A percentile compares a stretch with the other conserved stretches of the same genome.
These are phyloP conservation scores for Rheum nobile DNA, from an alignment of 148 eudicot genomes.

Conservation along the genomic window DNA sequence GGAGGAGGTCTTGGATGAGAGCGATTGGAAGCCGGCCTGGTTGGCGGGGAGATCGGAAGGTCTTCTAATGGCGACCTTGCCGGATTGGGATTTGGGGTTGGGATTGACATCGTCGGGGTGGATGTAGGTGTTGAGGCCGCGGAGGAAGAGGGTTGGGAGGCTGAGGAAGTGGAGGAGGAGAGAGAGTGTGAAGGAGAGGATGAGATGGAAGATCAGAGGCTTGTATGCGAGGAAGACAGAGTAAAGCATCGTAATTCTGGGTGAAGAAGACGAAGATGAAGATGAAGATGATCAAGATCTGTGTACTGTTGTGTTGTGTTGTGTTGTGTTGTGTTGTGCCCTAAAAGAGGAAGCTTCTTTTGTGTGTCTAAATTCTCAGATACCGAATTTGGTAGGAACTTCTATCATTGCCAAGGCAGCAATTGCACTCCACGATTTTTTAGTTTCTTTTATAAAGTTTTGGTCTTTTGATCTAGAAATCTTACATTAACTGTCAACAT, in stretches of 20 bases:
- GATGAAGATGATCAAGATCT: background rate
- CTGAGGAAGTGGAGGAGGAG: slow-evolving; percentile 41
- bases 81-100: slow-evolving; percentile 25
- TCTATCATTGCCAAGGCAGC: background rate
- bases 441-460: background rate
- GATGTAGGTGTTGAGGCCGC: slow-evolving; percentile 79
- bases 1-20: slow-evolving; percentile 28
- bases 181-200: slow-evolving; percentile 41
- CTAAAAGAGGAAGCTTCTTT: background rate
- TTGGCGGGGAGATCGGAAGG: slow-evolving; percentile 35
- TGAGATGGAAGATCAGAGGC: slow-evolving; percentile 48
- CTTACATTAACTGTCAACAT: no score
- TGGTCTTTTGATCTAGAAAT: background rate
- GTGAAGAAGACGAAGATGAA: background rate
- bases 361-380: background rate
- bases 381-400: background rate
- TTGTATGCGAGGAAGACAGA: slow-evolving; percentile 21
- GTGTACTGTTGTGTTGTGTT: background rate
- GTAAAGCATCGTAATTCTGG: slow-evolving; percentile 7
- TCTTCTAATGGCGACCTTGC: slow-evolving; percentile 62
- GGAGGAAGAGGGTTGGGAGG: slow-evolving; percentile 51
- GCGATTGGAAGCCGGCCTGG: slow-evolving; percentile 26
- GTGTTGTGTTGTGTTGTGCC: background rate
- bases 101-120: slow-evolving; percentile 91
- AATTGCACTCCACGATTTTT: background rate